Base-by-base conservation (phyloP, 805 yeast genomes). In the Candida qinlingensis region DNA sequence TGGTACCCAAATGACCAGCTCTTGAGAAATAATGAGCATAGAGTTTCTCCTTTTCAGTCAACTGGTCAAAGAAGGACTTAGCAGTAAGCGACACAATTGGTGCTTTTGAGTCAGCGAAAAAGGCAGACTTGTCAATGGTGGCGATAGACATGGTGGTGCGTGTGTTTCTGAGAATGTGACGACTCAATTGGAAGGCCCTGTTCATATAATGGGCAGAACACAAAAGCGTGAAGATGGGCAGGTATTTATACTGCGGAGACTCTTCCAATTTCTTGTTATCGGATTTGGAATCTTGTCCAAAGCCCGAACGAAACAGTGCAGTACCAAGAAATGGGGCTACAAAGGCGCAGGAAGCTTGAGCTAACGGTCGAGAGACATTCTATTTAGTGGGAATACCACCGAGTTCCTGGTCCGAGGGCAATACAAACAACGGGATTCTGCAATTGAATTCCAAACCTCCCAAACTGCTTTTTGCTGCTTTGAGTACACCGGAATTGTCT, bases 11-110 rank as follows among this genome's bases (percentile, higher is more conserved):
- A 63, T 87, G 95, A 40, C 90, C 80, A 3, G 96, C 96, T 60
- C 83, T 79, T 37, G 91, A 80, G 66, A 89, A 79, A 64, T 81
- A 81, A 68, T 89, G 96, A 25, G 96, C 95, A 61, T 89, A 89
- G 49, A 75, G 73, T 62, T 86, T 78, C 53, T 83, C 83, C 37
- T 71, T 65, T 7, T 70, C 66, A 12, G 85, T 74, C 58, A 89
- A 72, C 42, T 79, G 79, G 13, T 82, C 81, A 57, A 89, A 87
- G 65, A 79, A 90, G 38, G 73, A 68, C 55, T 79, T 80, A 26
- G 94, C 90, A 3, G 84, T 74, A 33, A 89, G 68, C 29, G 83
- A 76, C 48, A 84, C 81, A 40, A 86, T 75, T 29, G 96, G 94
- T 1, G 96, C 85, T 37, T 74, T 72, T 11, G 72, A 58, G 55